phyloP scores from a whole-genome alignment of 495 filamentous ascomycete genomes.

The Apiosordaria backusii region DNA sequence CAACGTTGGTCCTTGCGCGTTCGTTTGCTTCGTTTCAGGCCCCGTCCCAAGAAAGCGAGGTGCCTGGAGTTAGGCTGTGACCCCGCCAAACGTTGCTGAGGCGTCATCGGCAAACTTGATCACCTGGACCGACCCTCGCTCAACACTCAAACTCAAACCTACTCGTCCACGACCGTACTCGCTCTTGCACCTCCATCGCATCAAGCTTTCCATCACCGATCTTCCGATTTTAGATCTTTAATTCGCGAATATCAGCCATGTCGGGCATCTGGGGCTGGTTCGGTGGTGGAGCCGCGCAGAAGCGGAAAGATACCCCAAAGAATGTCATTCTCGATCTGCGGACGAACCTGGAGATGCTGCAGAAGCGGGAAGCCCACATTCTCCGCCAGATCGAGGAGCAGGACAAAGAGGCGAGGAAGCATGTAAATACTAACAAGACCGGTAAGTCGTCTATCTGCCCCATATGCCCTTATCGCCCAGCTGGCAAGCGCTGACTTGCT shows the following conservation, averaged over 20 bases:
- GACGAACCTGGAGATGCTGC: slow-evolving; percentile 90
- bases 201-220: background rate
- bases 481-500: slow-evolving; percentile 17
- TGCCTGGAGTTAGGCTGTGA: slow-evolving; percentile 22
- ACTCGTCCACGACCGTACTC: background rate
- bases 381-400: slow-evolving; percentile 91
- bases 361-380: slow-evolving; percentile 91
- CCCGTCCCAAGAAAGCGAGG: background rate
- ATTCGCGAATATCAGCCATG: slow-evolving; percentile 36
- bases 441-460: slow-evolving; percentile 52
- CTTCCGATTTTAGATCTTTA: background rate
- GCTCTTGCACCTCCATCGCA: background rate
- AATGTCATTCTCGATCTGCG: slow-evolving; percentile 90
- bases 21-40: background rate
- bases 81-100: slow-evolving; percentile 30
- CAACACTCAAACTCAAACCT: slow-evolving; percentile 8
- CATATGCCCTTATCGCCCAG: background rate
- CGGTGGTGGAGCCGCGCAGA: slow-evolving; percentile 72
- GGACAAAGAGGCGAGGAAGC: slow-evolving; percentile 85
- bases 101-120: slow-evolving; percentile 33
- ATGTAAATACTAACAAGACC: slow-evolving; percentile 84
- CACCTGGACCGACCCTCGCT: slow-evolving; percentile 21
- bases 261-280: slow-evolving; percentile 80
- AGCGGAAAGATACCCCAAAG: slow-evolving; percentile 91
- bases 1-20: background rate